phyloP scores from a whole-genome alignment of 129 eudicot genomes.

The Heracleum sosnowskyi region DNA sequence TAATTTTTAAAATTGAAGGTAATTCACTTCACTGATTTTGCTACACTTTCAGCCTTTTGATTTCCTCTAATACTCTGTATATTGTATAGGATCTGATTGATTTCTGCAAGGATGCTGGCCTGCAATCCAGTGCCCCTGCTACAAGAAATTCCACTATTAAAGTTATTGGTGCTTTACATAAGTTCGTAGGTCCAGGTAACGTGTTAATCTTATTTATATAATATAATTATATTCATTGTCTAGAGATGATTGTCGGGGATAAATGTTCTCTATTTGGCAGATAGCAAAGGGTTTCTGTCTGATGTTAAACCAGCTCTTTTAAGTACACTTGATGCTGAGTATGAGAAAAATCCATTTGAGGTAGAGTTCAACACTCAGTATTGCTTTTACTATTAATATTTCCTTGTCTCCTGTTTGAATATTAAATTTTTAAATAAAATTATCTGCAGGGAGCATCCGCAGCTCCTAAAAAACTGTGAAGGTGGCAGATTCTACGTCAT shows the following conservation, averaged over 20 bases:
- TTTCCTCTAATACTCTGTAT: background rate
- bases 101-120: conserved; percentile 93
- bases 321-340: conserved; percentile 93
- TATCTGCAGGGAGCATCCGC: conserved; percentile 66
- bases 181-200: conserved; percentile 88
- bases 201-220: conserved; percentile 2
- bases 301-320: conserved; percentile 99
- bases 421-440: background rate
- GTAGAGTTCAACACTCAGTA: conserved; percentile 23
- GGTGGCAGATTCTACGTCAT: conserved; percentile 51
- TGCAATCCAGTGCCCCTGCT: conserved; percentile 98
- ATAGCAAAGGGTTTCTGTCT: conserved; percentile 73
- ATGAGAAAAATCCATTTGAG: conserved; percentile 96
- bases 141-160: conserved; percentile 93
- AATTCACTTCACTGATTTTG: background rate
- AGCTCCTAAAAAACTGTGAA: conserved; percentile 76
- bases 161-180: conserved; percentile 74
- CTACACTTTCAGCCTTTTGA: too few relatives aligned
- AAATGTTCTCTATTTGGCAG: conserved; percentile 21
- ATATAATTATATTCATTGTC: too few relatives aligned
- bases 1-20: conserved; percentile 80
- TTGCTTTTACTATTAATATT: background rate
- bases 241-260: conserved; percentile 1
- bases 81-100: conserved; percentile 67
- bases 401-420: background rate